Base-by-base conservation (phyloP, 306 rosid species). In the Mucuna pruriens region DNA sequence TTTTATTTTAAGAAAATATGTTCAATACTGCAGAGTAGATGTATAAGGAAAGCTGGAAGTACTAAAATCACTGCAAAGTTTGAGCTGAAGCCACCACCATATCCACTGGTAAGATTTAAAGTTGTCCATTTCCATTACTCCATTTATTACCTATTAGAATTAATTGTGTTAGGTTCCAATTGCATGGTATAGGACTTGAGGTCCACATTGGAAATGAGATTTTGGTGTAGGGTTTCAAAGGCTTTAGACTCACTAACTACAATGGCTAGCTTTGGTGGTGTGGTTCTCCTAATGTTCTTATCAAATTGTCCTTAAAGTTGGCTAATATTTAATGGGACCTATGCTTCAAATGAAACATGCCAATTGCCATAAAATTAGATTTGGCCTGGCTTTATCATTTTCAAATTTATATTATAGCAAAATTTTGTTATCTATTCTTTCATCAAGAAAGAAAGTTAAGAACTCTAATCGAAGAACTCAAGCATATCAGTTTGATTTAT, bases 21-120 rank as follows among this genome's bases (percentile, higher is more conserved):
- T 71, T 78, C 38, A 66, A 74, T 78, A 15, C 60, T 71, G 77
- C 89, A 94, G 97, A 84, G 84, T 77, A 84, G 80, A 46, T 83
- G 88, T 72, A 75, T 40, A 48, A 79, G 84, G 76, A 91, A 84
- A 76, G 80, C 70, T 49, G 82, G 80, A 16, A 26, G 40, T 17
- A 11, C 73, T 31, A 58, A 71, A 84, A 87, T 89, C 70, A 77
- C 84, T 74, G 90, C 97, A 25, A 85, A 75, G 70, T 82, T 95
- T 78, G 97, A 92, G 80, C 84, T 92, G 69, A 88, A 86, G 83
- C 99, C 97, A 60, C 98, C 97, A 9, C 97, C 99, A 15, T 95
- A 91, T 87, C 90, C 94, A 5, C 81, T 92, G 88, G 98, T 92
- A 89, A 82, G 77, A 49, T 77, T 66, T 80, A 26, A 54, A 61